These are phyloP conservation scores for Colletotrichum lini DNA, from an alignment of 2,329 filamentous ascomycete genomes.

Conservation along the genomic window DNA sequence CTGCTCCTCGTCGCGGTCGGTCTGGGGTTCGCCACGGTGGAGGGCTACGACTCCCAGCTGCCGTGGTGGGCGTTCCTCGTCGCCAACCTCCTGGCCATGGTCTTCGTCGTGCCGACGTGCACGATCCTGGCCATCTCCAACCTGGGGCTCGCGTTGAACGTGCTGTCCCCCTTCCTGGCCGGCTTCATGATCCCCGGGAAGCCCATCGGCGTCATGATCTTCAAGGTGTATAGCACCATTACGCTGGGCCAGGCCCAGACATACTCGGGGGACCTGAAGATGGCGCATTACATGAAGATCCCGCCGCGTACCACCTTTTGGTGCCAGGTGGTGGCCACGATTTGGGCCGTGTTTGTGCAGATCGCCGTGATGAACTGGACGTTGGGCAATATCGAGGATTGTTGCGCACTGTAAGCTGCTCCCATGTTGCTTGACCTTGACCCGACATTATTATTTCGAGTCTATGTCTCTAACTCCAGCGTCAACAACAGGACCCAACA, in stretches of 20 bases:
- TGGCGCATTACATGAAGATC: slow-evolving; percentile 67
- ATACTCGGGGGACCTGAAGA: slow-evolving; percentile 63
- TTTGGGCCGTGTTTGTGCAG: slow-evolving; percentile 59
- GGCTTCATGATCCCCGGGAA: slow-evolving; percentile 66
- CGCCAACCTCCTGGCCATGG: slow-evolving; percentile 53
- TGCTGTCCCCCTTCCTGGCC: slow-evolving; percentile 63
- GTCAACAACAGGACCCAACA: slow-evolving; percentile 58
- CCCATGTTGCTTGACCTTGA: background rate
- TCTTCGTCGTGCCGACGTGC: slow-evolving; percentile 62
- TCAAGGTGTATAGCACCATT: slow-evolving; percentile 52
- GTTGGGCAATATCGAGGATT: slow-evolving; percentile 60
- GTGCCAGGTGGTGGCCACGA: slow-evolving; percentile 71
- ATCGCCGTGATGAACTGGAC: slow-evolving; percentile 53
- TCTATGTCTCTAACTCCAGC: background rate
- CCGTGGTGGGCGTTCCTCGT: slow-evolving; percentile 49
- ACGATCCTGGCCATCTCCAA: slow-evolving; percentile 38
- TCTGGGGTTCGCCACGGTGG: slow-evolving; percentile 67
- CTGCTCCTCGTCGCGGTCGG: slow-evolving; percentile 65
- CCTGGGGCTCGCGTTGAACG: slow-evolving; percentile 52
- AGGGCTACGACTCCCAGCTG: slow-evolving; percentile 69
- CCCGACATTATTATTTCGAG: no score
- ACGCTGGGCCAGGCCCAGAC: slow-evolving; percentile 47
- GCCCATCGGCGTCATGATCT: slow-evolving; percentile 55
- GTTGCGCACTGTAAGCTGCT: slow-evolving; percentile 51
- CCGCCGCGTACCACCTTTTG: slow-evolving; percentile 72